Percentiles rank a stretch among this genome's conserved stretches.
Evolutionary conservation across 2,329 filamentous ascomycete species (phyloP).

Genomic region (Alternaria postmessia): DNA sequence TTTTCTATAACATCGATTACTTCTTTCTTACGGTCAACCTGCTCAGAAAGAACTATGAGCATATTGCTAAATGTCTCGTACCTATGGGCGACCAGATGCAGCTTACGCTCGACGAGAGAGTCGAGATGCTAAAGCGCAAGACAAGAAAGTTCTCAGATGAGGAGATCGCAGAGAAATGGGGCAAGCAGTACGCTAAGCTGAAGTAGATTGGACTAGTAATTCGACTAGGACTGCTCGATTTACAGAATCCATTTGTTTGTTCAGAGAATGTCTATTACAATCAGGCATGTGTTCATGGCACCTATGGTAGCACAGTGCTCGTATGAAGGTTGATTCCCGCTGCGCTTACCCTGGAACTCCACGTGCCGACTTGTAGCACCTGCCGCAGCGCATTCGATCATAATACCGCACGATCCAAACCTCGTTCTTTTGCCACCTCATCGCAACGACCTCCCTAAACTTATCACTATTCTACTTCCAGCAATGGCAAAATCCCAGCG

Average conservation of each 20-base stretch:
- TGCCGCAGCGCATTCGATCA: background rate
- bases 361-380: background rate
- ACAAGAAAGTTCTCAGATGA: constrained; percentile 72
- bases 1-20: constrained; percentile 84
- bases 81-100: constrained; percentile 76
- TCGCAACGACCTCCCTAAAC: constrained; percentile 1
- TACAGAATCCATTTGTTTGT: background rate
- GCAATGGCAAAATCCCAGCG: constrained; percentile 12
- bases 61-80: constrained; percentile 74
- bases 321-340: background rate
- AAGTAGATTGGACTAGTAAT: constrained; percentile 23
- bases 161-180: constrained; percentile 69
- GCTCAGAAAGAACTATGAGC: constrained; percentile 73
- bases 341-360: background rate
- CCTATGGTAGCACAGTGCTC: background rate
- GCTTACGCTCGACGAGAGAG: constrained; percentile 70
- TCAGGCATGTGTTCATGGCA: background rate
- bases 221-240: too few species aligned
- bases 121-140: constrained; percentile 68
- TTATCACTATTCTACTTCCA: constrained; percentile 14
- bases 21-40: constrained; percentile 76
- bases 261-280: background rate
- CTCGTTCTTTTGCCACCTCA: background rate
- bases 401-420: background rate
- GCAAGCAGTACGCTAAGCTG: constrained; percentile 42